These are phyloP conservation scores for Komagataella phaffii DNA, from an alignment of 805 yeast species.

Conservation along the genomic window DNA sequence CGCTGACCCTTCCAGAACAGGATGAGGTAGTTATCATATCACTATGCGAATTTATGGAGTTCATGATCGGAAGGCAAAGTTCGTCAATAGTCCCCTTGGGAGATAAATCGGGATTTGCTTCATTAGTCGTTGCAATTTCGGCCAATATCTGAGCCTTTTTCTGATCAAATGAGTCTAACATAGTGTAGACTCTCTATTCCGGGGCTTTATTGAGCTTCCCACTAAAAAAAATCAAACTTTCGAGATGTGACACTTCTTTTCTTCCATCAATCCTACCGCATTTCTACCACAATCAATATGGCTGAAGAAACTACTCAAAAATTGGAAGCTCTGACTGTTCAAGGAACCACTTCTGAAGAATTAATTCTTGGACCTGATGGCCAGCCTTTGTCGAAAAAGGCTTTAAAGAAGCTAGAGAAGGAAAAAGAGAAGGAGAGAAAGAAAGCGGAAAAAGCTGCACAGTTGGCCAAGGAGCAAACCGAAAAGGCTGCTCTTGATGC, in stretches of 20 bases:
- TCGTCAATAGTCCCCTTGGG: constrained; percentile 84
- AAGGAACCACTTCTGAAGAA: constrained; percentile 7
- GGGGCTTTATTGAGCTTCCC: neutral
- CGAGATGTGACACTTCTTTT: neutral
- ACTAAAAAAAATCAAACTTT: neutral
- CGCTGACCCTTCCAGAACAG: constrained; percentile 79
- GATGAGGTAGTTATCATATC: constrained; percentile 81
- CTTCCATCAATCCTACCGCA: neutral
- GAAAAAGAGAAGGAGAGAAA: constrained; percentile 86
- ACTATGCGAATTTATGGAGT: constrained; percentile 44
- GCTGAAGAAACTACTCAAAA: constrained; percentile 9
- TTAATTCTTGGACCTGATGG: constrained; percentile 44
- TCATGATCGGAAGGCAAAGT: constrained; percentile 58
- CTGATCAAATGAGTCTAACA: constrained; percentile 50
- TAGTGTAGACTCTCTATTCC: constrained; percentile 7
- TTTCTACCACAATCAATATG: neutral
- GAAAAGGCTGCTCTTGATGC: constrained; percentile 47
- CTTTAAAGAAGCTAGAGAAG: constrained; percentile 86
- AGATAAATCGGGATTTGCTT: constrained; percentile 45
- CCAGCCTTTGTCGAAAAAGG: constrained; percentile 83
- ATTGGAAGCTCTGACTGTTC: constrained; percentile 12
- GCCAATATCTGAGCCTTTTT: constrained; percentile 40
- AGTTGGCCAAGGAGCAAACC: constrained; percentile 76
- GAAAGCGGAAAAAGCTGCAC: constrained; percentile 87
- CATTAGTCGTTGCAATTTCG: constrained; percentile 30